phyloP scores from a whole-genome alignment of 1,284 basidiomycete species.

The Xerocomus cyaneibrunnescens region DNA sequence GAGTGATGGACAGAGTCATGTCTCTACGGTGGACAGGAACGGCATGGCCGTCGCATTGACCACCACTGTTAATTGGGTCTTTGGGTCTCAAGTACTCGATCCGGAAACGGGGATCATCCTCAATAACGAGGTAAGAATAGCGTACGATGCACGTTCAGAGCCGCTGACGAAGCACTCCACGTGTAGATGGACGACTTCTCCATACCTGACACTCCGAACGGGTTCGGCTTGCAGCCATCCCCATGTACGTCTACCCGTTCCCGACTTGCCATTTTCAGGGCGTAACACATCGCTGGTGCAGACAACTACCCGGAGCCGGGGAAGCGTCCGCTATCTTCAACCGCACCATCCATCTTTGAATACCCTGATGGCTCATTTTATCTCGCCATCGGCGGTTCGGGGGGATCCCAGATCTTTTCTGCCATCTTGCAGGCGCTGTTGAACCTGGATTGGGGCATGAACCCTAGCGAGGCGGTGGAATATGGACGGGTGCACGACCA shows the following conservation, averaged over 20 bases:
- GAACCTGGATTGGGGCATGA: slow-evolving; percentile 81
- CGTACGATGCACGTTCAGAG: too few relatives aligned
- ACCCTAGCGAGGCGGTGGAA: slow-evolving; percentile 82
- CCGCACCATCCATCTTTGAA: slow-evolving; percentile 78
- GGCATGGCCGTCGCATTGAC: slow-evolving; percentile 88
- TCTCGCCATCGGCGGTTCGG: slow-evolving; percentile 79
- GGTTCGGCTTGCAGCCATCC: slow-evolving; percentile 81
- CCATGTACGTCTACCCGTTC: slow-evolving; percentile 56
- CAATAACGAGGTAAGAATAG: slow-evolving; percentile 70
- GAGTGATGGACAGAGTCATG: slow-evolving; percentile 61
- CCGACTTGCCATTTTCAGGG: not conserved
- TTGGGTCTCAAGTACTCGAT: slow-evolving; percentile 86
- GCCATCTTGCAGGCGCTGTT: slow-evolving; percentile 80
- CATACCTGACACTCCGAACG: slow-evolving; percentile 76
- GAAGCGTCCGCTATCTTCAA: slow-evolving; percentile 89
- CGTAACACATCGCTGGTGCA: slow-evolving; percentile 27
- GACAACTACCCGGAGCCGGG: slow-evolving; percentile 86
- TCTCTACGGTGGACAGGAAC: slow-evolving; percentile 76
- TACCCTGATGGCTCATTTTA: slow-evolving; percentile 68
- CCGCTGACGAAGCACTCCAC: slow-evolving; percentile 9
- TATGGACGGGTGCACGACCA: slow-evolving; percentile 91
- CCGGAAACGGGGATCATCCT: slow-evolving; percentile 83
- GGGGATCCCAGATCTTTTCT: slow-evolving; percentile 84
- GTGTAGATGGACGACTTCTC: slow-evolving; percentile 87
- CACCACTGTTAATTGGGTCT: slow-evolving; percentile 84